Evolutionary conservation across 1,284 basidiomycete species (phyloP).

Genomic region (Boletus sp.): DNA sequence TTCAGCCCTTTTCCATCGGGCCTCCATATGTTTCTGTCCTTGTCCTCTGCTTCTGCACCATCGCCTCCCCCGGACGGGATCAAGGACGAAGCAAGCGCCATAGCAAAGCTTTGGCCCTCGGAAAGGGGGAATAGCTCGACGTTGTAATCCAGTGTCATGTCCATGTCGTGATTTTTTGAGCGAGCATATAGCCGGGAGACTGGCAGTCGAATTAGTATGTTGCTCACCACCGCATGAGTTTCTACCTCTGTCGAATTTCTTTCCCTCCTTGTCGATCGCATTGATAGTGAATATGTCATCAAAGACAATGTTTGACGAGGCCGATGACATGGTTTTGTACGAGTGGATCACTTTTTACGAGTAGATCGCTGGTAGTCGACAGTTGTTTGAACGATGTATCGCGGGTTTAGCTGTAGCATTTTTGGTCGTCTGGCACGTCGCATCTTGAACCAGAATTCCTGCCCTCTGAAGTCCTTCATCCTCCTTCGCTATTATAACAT

Average conservation of each 20-base stretch:
- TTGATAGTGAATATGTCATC: conserved; percentile 87
- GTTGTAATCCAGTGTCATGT: conserved; percentile 88
- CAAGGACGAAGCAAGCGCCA: conserved; percentile 84
- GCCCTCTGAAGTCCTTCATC: too few relatives aligned
- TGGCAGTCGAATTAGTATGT: conserved; percentile 11
- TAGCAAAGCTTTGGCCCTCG: conserved; percentile 70
- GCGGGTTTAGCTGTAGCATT: too few relatives aligned
- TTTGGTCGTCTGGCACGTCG: too few relatives aligned
- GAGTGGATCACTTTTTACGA: too few relatives aligned
- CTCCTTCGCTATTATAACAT: too few relatives aligned
- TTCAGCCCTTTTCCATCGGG: conserved; percentile 82
- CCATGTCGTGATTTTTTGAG: conserved; percentile 87
- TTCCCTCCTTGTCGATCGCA: conserved; percentile 88
- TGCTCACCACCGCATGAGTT: conserved; percentile 7
- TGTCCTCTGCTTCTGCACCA: conserved; percentile 54
- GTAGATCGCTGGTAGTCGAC: too few relatives aligned
- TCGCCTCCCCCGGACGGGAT: conserved; percentile 55
- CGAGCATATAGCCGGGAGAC: conserved; percentile 84
- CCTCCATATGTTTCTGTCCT: conserved; percentile 80
- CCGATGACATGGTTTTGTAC: conserved; percentile 48
- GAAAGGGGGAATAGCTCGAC: conserved; percentile 79
- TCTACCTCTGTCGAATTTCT: conserved; percentile 94
- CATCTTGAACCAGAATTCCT: too few relatives aligned
- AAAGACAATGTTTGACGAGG: conserved; percentile 75
- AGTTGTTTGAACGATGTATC: too few relatives aligned